These are phyloP conservation scores for Telopea speciosissima DNA, from an alignment of 177 flowering plant species.

Conservation along the genomic window DNA sequence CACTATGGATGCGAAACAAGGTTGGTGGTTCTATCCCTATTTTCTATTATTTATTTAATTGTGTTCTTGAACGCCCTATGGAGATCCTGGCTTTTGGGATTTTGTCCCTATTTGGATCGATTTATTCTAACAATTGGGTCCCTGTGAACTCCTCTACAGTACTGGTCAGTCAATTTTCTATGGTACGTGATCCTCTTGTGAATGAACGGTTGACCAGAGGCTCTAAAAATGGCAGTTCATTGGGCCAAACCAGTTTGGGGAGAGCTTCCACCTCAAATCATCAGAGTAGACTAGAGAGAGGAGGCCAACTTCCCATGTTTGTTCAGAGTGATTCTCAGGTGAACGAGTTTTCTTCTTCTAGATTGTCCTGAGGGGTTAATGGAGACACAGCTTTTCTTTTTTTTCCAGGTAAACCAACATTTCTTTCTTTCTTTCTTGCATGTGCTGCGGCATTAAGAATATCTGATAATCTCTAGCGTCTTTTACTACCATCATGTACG, in stretches of 20 bases:
- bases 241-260: conserved; percentile 16
- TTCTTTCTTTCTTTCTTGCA: not conserved
- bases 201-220: conserved; percentile 39
- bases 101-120: too few relatives aligned
- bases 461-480: not conserved
- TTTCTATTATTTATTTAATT: too few relatives aligned
- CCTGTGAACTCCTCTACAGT: conserved; percentile 64
- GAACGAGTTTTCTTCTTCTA: conserved; percentile 19
- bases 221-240: conserved; percentile 21
- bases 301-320: conserved; percentile 86
- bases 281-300: conserved; percentile 63
- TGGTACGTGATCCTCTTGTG: conserved; percentile 79
- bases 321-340: conserved; percentile 54
- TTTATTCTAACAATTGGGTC: too few relatives aligned
- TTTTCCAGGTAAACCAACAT: not conserved
- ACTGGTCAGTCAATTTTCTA: conserved; percentile 89
- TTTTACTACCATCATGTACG: not conserved
- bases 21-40: too few relatives aligned
- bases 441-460: not conserved
- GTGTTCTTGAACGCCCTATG: too few relatives aligned
- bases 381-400: not conserved
- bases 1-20: too few relatives aligned
- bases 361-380: conserved; percentile 25
- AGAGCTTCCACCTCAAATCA: conserved; percentile 37
- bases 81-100: too few relatives aligned